A percentile compares a stretch with the other conserved stretches of the same genome.
These are phyloP conservation scores for Coniella vitis DNA, from an alignment of 2,329 filamentous ascomycete species.

Conservation along the genomic window DNA sequence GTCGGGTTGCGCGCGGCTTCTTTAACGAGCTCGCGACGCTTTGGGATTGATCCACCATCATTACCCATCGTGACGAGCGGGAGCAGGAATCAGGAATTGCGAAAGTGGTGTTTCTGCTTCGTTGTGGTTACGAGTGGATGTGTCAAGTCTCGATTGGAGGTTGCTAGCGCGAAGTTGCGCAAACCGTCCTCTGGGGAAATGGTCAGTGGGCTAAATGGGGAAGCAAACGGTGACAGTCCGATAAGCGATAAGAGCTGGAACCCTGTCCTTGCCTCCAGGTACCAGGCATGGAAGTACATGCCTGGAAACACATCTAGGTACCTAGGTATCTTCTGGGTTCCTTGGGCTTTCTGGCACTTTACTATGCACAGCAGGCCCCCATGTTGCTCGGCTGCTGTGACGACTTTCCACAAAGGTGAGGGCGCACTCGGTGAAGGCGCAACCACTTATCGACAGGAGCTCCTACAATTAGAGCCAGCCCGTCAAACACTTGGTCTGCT, in stretches of 20 bases:
- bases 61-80: constrained; percentile 71
- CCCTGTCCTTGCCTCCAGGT: background rate
- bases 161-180: constrained; percentile 9
- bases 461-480: background rate
- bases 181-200: background rate
- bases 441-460: background rate
- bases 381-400: background rate
- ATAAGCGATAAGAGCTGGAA: no score
- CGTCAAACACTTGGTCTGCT: no score
- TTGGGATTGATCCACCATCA: constrained; percentile 94
- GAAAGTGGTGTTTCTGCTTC: background rate
- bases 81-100: background rate
- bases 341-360: no score
- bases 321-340: no score
- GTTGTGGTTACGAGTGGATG: background rate
- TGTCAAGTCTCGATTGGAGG: background rate
- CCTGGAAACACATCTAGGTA: background rate
- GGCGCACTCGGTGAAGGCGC: background rate
- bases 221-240: background rate
- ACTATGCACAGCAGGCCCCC: background rate
- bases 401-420: background rate
- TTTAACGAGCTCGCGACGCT: constrained; percentile 91
- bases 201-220: background rate
- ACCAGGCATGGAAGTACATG: constrained; percentile 1
- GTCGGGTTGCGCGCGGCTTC: constrained; percentile 79